Evolutionary conservation across 495 filamentous ascomycete species (phyloP).

Genomic region (Elasticomyces elasticus): DNA sequence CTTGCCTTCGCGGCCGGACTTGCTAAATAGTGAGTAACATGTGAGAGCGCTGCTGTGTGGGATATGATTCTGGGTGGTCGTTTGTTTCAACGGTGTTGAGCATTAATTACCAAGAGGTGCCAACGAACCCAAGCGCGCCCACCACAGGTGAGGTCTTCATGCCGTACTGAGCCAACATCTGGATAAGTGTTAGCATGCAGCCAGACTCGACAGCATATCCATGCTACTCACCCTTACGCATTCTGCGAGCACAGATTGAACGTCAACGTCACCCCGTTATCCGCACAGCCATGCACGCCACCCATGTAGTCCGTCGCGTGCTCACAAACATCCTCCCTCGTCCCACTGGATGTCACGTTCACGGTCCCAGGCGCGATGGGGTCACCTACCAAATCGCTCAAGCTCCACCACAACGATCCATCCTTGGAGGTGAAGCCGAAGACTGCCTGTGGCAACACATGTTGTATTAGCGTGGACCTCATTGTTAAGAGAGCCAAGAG

Average conservation of each 20-base stretch:
- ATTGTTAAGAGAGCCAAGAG: neutral
- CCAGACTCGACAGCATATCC: neutral
- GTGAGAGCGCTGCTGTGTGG: no score
- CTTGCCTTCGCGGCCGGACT: no score
- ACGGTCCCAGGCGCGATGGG: constrained; percentile 1
- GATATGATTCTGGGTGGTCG: no score
- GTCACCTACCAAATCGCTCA: constrained; percentile 10
- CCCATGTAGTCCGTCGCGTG: constrained; percentile 1
- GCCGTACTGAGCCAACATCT: no score
- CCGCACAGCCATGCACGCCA: constrained; percentile 5
- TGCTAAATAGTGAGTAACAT: no score
- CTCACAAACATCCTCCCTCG: constrained; percentile 5
- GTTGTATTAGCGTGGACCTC: neutral
- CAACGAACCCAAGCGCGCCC: no score
- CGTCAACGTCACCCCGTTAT: constrained; percentile 7
- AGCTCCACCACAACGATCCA: constrained; percentile 13
- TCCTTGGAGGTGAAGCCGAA: constrained; percentile 4
- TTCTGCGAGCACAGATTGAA: constrained; percentile 5
- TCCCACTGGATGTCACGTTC: constrained; percentile 13
- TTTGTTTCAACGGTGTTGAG: no score
- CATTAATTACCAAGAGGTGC: no score
- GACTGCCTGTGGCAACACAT: neutral
- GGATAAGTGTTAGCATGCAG: neutral
- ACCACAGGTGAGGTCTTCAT: no score
- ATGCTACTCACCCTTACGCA: neutral